Evolutionary conservation across 768 basidiomycete species (phyloP), one percentile per base, ranked within the genome.

Genomic region (Rossbeevera mucosa): DNA sequence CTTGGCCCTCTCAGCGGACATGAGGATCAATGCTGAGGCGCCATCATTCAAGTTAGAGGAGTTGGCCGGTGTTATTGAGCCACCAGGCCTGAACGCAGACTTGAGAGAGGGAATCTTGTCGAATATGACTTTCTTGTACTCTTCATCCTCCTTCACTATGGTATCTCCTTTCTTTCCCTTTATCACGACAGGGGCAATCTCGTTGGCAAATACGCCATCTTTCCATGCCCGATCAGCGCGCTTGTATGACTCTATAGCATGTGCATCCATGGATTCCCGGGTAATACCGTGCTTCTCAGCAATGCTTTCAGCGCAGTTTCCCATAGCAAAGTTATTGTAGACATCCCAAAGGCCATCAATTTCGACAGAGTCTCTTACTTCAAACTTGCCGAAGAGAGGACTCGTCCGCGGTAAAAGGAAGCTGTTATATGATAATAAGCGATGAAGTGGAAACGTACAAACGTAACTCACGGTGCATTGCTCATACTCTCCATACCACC

Each of bases 401-500:
- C 87, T 90, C 48, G 83, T 78, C 41, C 91, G 88, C 41, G 90
- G 88, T 44, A 91, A 66, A 26, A 91, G 80, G 81, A 90, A 93
- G 28, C 91, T 90, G 54, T 54, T 16, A 31, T 13, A 16, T 7
- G 44, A 2, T 44, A 22, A 50, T 56, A 26, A 51, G 55, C 31
- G 42, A 20, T 6, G 30, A 51, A 48, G 43, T 29, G 12, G n/a
- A 55, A 33, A 30, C 47, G 6, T 53, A 41, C 22, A 40, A 7
- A 33, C 38, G 46, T 46, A 5, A 83, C 95, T 65, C 67, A 97
- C 94, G 96, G 96, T 46, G 94, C 93, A 62, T 97, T 90, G 69
- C 91, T 94, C 96, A 99, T 99, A 75, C 91, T 94, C 76, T 99
- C 96, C 92, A 93, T 96, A 55, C 96, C 96, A 60, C 96, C 96